Percentiles rank a stretch among this genome's conserved stretches.
phyloP scores from a whole-genome alignment of 2,329 filamentous ascomycete genomes.

The Ophiobolus disseminans region DNA sequence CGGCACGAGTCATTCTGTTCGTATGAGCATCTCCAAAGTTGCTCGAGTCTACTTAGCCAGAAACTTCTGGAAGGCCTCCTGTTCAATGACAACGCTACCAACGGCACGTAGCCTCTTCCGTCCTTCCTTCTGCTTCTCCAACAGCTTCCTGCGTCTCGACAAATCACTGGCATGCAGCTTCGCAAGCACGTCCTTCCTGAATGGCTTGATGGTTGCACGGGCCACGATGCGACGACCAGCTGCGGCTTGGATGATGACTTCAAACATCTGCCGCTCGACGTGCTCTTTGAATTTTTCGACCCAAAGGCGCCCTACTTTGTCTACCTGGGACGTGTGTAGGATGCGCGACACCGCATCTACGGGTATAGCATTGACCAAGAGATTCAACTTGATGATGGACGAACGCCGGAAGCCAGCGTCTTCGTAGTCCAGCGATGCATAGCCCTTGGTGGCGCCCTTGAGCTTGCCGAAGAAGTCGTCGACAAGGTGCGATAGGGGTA shows the following conservation, averaged over 20 bases:
- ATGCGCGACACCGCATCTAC: slow-evolving; percentile 95
- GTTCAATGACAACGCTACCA: slow-evolving; percentile 92
- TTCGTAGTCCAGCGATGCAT: slow-evolving; percentile 95
- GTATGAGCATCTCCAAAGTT: too few relatives aligned
- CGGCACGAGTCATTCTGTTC: too few relatives aligned
- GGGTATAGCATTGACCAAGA: slow-evolving; percentile 90
- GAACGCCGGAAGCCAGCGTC: slow-evolving; percentile 86
- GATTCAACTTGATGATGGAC: slow-evolving; percentile 84
- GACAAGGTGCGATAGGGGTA: slow-evolving; percentile 88
- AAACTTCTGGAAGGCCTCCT: slow-evolving; percentile 94
- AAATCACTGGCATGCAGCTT: slow-evolving; percentile 94
- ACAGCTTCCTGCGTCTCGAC: slow-evolving; percentile 78
- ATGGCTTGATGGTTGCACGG: slow-evolving; percentile 93
- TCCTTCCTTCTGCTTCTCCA: slow-evolving; percentile 97
- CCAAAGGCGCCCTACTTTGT: slow-evolving; percentile 83
- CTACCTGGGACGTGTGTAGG: slow-evolving; percentile 81
- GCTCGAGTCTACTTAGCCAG: slow-evolving; percentile 72
- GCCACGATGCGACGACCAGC: slow-evolving; percentile 84
- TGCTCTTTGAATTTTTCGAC: slow-evolving; percentile 97
- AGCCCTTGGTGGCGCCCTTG: slow-evolving; percentile 92
- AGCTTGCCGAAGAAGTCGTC: slow-evolving; percentile 98
- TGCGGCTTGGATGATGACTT: slow-evolving; percentile 92
- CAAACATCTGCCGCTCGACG: slow-evolving; percentile 95
- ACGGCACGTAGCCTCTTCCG: slow-evolving; percentile 84
- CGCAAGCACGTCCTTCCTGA: slow-evolving; percentile 90